Percentiles rank a stretch among this genome's conserved stretches.
phyloP scores from a whole-genome alignment of 805 yeast species.

The Myxozyma lipomycoides region DNA sequence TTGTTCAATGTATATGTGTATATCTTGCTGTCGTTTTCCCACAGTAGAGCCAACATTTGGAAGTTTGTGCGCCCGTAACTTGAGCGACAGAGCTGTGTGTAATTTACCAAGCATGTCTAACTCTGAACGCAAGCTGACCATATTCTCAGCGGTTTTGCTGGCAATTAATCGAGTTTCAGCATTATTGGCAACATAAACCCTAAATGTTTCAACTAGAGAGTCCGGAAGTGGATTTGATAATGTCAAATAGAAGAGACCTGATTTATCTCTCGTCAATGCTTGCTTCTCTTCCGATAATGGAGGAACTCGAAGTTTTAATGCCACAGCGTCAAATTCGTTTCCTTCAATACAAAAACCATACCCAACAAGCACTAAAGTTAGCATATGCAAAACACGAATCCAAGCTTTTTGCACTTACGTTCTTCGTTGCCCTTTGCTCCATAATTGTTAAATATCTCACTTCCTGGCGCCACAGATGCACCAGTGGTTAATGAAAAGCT shows the following conservation, averaged over 20 bases:
- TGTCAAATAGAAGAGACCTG: constrained; percentile 7
- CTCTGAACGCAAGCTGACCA: constrained; percentile 7
- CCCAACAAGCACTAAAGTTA: constrained; percentile 51
- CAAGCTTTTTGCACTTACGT: constrained; percentile 13
- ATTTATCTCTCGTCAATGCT: not conserved
- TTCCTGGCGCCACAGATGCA: constrained; percentile 33
- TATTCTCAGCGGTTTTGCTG: not conserved
- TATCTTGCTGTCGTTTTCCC: not conserved
- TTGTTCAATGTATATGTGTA: not conserved
- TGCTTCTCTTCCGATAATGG: not conserved
- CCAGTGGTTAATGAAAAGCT: constrained; percentile 43
- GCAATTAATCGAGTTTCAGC: not conserved
- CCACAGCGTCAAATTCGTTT: constrained; percentile 55
- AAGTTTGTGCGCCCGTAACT: not conserved
- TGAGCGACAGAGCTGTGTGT: constrained; percentile 5
- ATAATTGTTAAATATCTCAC: constrained; percentile 71
- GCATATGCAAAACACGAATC: constrained; percentile 1
- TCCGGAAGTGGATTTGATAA: constrained; percentile 8
- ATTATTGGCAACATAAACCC: constrained; percentile 9
- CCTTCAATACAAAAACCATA: constrained; percentile 70
- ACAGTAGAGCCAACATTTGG: not conserved
- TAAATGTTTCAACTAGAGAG: constrained; percentile 4
- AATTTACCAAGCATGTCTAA: constrained; percentile 9
- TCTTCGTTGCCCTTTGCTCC: constrained; percentile 89
- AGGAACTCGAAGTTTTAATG: constrained; percentile 47